Conservation (phyloP, 1,139 yeast genomes). For the Geotrichum reessii region DNA sequence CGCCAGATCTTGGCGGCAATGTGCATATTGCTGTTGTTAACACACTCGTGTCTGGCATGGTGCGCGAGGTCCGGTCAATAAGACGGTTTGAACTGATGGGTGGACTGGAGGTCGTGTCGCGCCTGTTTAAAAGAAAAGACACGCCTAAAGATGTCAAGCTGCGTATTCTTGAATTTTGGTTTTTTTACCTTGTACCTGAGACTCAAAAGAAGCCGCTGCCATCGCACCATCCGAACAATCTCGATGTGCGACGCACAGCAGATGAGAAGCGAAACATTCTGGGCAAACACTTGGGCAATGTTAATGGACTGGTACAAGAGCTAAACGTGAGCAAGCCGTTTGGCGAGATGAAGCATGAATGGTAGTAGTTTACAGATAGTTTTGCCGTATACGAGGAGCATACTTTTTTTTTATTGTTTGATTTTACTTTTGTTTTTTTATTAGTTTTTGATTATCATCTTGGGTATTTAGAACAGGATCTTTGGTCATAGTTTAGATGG, state of each 20-base stretch:
- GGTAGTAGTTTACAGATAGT: slow-evolving; percentile 32
- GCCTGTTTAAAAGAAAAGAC: slow-evolving; percentile 37
- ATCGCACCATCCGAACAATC: slow-evolving; percentile 2
- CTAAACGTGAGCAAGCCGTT: slow-evolving; percentile 44
- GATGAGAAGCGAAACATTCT: slow-evolving; percentile 53
- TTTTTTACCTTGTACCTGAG: slow-evolving; percentile 71
- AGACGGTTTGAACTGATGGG: slow-evolving; percentile 53
- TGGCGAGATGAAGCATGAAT: slow-evolving; percentile 44
- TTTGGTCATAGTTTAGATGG: slow-evolving; percentile 29
- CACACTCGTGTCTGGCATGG: slow-evolving; percentile 55
- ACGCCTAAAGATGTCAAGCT: slow-evolving; percentile 42
- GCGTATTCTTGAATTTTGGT: slow-evolving; percentile 63
- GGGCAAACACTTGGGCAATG: slow-evolving; percentile 43
- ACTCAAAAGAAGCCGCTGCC: slow-evolving; percentile 27
- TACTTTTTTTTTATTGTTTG: not conserved
- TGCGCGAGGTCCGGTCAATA: slow-evolving; percentile 52
- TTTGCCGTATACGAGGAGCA: not conserved
- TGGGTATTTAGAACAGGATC: not conserved
- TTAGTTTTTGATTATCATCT: not conserved
- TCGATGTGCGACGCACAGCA: slow-evolving; percentile 31
- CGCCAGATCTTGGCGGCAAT: slow-evolving; percentile 21
- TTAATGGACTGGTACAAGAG: slow-evolving; percentile 45
- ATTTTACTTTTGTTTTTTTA: not conserved
- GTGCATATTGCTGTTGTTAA: slow-evolving; percentile 48
- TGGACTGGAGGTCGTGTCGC: slow-evolving; percentile 55